phyloP scores from a whole-genome alignment of 768 basidiomycete genomes.

The Crucibulum laeve region DNA sequence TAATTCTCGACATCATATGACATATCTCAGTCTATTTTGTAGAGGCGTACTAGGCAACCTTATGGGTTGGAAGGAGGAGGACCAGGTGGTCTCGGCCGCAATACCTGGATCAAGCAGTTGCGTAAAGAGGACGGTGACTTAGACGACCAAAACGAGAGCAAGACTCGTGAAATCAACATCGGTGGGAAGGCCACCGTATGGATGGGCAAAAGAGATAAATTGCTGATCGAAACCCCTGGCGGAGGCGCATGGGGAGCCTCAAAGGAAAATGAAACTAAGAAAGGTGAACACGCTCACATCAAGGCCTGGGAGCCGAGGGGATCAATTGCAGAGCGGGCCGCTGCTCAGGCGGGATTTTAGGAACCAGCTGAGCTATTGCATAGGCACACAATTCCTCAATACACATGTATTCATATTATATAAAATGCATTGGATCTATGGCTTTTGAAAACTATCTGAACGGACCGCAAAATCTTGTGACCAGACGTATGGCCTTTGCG shows the following conservation, averaged over 20 bases:
- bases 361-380: neutral
- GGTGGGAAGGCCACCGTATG: slow-evolving; percentile 84
- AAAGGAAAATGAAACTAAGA: slow-evolving; percentile 22
- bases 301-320: slow-evolving; percentile 68
- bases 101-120: slow-evolving; percentile 81
- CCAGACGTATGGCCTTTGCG: too few relatives aligned
- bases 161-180: slow-evolving; percentile 69
- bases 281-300: slow-evolving; percentile 25
- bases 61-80: slow-evolving; percentile 84
- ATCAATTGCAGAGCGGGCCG: slow-evolving; percentile 60
- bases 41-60: slow-evolving; percentile 83
- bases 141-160: slow-evolving; percentile 29
- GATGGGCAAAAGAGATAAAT: slow-evolving; percentile 84
- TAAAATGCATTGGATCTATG: too few relatives aligned
- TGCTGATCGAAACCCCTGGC: slow-evolving; percentile 85
- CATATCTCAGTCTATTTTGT: slow-evolving; percentile 4
- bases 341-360: slow-evolving; percentile 60
- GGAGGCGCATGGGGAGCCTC: slow-evolving; percentile 80
- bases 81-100: slow-evolving; percentile 66
- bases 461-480: too few relatives aligned
- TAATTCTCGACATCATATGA: slow-evolving; percentile 1
- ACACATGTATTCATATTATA: neutral
- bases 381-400: too few relatives aligned
- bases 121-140: slow-evolving; percentile 67
- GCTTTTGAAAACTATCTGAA: too few relatives aligned